Conservation (phyloP, 2,329 filamentous ascomycete species). For the Botrytis galanthina region DNA sequence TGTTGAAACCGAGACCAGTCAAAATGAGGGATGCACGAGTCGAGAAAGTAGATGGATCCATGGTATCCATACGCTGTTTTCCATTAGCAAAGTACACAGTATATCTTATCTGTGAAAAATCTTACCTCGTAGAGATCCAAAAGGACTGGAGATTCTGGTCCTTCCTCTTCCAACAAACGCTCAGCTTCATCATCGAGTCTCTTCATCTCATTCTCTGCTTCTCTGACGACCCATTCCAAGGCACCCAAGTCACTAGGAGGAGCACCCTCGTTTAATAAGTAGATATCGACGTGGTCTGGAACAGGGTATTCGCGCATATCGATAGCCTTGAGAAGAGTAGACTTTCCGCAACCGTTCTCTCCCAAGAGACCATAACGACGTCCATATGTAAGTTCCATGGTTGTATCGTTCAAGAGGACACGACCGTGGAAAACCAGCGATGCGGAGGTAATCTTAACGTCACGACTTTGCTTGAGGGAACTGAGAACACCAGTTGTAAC, state of each 20-base stretch:
- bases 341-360: constrained; percentile 98
- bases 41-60: constrained; percentile 97
- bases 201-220: constrained; percentile 91
- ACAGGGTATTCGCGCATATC: constrained; percentile 91
- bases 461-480: constrained; percentile 79
- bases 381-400: constrained; percentile 87
- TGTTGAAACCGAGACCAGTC: constrained; percentile 99
- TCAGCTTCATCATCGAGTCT: constrained; percentile 86
- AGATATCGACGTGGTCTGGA: constrained; percentile 95
- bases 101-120: background rate
- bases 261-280: constrained; percentile 95
- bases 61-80: constrained; percentile 86
- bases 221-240: constrained; percentile 93
- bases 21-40: constrained; percentile 94
- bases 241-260: constrained; percentile 85
- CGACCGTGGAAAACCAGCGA: constrained; percentile 97
- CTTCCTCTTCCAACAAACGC: constrained; percentile 84
- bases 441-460: constrained; percentile 94
- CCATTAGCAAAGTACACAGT: constrained; percentile 25
- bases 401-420: constrained; percentile 91
- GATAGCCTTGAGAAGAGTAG: constrained; percentile 94
- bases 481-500: constrained; percentile 96
- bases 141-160: constrained; percentile 84
- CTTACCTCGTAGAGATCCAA: constrained; percentile 94
- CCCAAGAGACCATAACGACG: constrained; percentile 92